A percentile compares a stretch with the other conserved stretches of the same genome.
These are phyloP conservation scores for Silene noctiflora DNA, from an alignment of 179 eudicot genomes.

Conservation along the genomic window DNA sequence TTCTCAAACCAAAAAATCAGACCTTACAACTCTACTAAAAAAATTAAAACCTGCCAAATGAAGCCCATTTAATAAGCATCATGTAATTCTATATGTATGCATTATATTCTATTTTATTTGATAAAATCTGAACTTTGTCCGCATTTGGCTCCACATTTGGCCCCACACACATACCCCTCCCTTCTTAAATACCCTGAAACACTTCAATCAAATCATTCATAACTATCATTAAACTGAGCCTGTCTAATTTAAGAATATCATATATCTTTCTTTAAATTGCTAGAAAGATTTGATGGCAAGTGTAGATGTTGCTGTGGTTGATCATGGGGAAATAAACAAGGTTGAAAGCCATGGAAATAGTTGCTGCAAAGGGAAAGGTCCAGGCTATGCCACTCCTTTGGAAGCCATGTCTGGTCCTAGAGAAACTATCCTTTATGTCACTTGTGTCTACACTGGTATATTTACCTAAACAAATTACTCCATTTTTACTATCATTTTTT, in stretches of 20 bases:
- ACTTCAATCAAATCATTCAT: conserved; percentile 1
- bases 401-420: conserved; percentile 85
- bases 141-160: too few species aligned
- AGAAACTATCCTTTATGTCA: conserved; percentile 76
- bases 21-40: background rate
- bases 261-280: too few species aligned
- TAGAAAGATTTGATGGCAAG: conserved; percentile 30
- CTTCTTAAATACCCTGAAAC: background rate
- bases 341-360: conserved; percentile 26
- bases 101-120: background rate
- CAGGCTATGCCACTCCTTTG: conserved; percentile 83
- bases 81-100: background rate
- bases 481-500: too few species aligned
- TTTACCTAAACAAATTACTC: background rate
- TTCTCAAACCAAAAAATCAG: background rate
- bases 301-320: conserved; percentile 41
- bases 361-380: conserved; percentile 50
- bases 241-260: too few species aligned
- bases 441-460: conserved; percentile 76
- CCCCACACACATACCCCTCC: background rate
- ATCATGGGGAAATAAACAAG: too few species aligned
- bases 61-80: background rate
- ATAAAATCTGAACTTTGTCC: background rate
- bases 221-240: too few species aligned
- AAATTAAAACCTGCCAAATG: background rate